Evolutionary conservation across 495 filamentous ascomycete genomes (phyloP).

Genomic region (Aspergillus taichungensis): DNA sequence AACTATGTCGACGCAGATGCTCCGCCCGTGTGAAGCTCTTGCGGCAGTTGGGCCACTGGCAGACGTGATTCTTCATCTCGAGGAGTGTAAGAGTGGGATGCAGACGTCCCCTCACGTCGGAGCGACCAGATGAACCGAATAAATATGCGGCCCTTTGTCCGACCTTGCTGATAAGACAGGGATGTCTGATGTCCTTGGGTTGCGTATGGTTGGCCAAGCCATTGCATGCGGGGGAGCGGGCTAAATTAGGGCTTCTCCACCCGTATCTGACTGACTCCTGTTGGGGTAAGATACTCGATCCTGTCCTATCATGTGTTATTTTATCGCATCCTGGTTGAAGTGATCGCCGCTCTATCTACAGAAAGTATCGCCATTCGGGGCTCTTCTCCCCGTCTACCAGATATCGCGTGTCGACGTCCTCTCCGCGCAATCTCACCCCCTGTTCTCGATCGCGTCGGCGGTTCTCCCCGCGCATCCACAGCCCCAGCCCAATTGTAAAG

Average conservation of each 20-base stretch:
- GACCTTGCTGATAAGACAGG: background rate
- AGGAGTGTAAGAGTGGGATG: background rate
- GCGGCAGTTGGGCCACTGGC: constrained; percentile 36
- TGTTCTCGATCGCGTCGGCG: constrained; percentile 47
- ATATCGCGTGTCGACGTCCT: constrained; percentile 50
- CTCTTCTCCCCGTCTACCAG: constrained; percentile 51
- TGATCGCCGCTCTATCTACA: constrained; percentile 6
- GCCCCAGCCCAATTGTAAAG: constrained; percentile 45
- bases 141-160: background rate
- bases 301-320: too few relatives aligned
- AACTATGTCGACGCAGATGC: constrained; percentile 49
- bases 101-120: background rate
- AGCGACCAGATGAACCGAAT: background rate
- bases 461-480: constrained; percentile 62
- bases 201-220: background rate
- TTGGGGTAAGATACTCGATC: too few relatives aligned
- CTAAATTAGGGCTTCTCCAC: background rate
- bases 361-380: constrained; percentile 58
- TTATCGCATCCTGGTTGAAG: too few relatives aligned
- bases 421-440: constrained; percentile 45
- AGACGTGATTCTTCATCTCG: constrained; percentile 33
- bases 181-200: background rate
- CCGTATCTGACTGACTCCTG: background rate
- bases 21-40: constrained; percentile 52
- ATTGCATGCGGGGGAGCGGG: constrained; percentile 9